These are phyloP conservation scores for Candida sanyiensis DNA, from an alignment of 805 yeast genomes.

Conservation along the genomic window DNA sequence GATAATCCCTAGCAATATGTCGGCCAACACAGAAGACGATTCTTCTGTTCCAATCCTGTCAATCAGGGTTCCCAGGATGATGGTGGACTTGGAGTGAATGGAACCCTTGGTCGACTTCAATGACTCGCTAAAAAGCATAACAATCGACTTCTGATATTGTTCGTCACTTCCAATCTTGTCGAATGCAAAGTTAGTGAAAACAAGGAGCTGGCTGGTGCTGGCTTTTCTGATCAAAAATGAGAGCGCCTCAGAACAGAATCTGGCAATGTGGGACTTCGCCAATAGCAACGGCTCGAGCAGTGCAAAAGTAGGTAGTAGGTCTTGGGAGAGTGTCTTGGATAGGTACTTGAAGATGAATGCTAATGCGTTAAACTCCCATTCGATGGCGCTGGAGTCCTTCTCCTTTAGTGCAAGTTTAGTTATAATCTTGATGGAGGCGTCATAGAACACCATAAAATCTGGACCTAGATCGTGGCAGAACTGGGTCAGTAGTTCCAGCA, in stretches of 20 bases:
- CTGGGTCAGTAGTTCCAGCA: slow-evolving; percentile 74
- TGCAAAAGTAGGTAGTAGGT: slow-evolving; percentile 64
- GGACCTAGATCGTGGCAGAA: slow-evolving; percentile 90
- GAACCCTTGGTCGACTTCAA: slow-evolving; percentile 65
- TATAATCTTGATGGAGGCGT: slow-evolving; percentile 44
- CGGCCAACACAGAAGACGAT: slow-evolving; percentile 46
- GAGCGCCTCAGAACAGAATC: slow-evolving; percentile 87
- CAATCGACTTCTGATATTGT: slow-evolving; percentile 52
- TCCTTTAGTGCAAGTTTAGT: slow-evolving; percentile 43
- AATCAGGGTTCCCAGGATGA: slow-evolving; percentile 42
- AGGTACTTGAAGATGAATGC: slow-evolving; percentile 89
- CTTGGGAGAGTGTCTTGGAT: slow-evolving; percentile 54
- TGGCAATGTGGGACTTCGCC: slow-evolving; percentile 57
- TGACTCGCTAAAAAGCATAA: slow-evolving; percentile 63
- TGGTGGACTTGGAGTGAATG: slow-evolving; percentile 65
- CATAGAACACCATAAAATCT: slow-evolving; percentile 74
- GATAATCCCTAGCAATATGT: slow-evolving; percentile 48
- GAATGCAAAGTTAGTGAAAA: slow-evolving; percentile 41
- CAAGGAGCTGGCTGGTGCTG: slow-evolving; percentile 38
- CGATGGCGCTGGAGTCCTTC: slow-evolving; percentile 58
- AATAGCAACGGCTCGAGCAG: slow-evolving; percentile 59
- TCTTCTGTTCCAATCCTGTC: slow-evolving; percentile 23
- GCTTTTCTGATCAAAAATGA: slow-evolving; percentile 78
- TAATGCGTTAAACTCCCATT: slow-evolving; percentile 77
- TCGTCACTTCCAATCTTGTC: slow-evolving; percentile 33